Base-by-base conservation (phyloP, 2,329 filamentous ascomycete genomes). In the Acarospora socialis region DNA sequence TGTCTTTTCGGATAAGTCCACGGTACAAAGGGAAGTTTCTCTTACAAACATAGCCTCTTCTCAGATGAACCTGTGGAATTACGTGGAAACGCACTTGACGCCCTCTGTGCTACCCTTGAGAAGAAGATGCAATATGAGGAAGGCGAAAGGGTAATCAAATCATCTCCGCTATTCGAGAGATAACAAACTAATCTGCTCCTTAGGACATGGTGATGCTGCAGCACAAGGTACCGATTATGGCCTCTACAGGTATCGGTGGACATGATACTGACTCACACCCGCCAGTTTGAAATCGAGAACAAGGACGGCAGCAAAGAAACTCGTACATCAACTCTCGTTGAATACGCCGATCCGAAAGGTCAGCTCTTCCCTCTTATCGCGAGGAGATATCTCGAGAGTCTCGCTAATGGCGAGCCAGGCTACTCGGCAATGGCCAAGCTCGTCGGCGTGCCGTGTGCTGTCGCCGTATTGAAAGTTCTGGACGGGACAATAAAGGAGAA, bases 101-200 rank as follows among this genome's bases (percentile, higher is more conserved):
- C 81, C n/a, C 73, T 93, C 22, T 93, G 84, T 61, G 82, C 81
- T 19, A 80, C 75, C 3, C 70, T 93, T 18, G 83, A 92, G 66
- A 62, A 81, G 66, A 92, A 92, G 73, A 92, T 92, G 81, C 71
- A 81, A 57, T 93, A 77, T 56, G 78, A 71, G 50, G 65, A 78
- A 46, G 77, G 70, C 39, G 83, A 93, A 71, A 77, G 84, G 37
- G n/a, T n/a, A n/a, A n/a, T n/a, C n/a, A n/a, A n/a, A n/a, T n/a
- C n/a, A n/a, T n/a, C n/a, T n/a, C n/a, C n/a, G n/a, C n/a, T n/a
- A n/a, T n/a, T n/a, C n/a, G n/a, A n/a, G n/a, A n/a, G n/a, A n/a
- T n/a, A n/a, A n/a, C n/a, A n/a, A n/a, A n/a, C n/a, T n/a, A n/a
- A n/a, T n/a, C n/a, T n/a, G n/a, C n/a, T n/a, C n/a, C n/a, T n/a